phyloP scores from a whole-genome alignment of 805 yeast genomes.

The Hanseniaspora hatyaiensis region DNA sequence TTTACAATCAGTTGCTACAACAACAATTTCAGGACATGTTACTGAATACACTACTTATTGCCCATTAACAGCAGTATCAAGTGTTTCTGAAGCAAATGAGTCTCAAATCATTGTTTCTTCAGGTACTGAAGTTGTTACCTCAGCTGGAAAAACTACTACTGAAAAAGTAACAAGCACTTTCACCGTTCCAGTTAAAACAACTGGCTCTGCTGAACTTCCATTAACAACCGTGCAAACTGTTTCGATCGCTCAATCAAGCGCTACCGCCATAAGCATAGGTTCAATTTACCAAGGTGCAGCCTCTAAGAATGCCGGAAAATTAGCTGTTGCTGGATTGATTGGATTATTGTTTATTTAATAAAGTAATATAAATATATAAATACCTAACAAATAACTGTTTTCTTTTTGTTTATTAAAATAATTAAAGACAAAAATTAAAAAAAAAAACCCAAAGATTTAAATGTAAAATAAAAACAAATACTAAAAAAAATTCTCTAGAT shows the following conservation, averaged over 20 bases:
- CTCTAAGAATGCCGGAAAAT: background rate
- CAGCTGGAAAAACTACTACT: background rate
- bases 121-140: background rate
- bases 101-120: conserved; percentile 16
- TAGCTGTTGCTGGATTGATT: background rate
- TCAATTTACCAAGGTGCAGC: conserved; percentile 4
- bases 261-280: background rate
- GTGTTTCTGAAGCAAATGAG: background rate
- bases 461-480: no score
- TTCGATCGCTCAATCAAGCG: background rate
- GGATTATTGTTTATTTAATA: conserved; percentile 1
- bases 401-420: no score
- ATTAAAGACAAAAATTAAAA: no score
- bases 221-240: background rate
- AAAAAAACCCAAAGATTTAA: background rate
- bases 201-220: background rate
- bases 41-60: conserved; percentile 32
- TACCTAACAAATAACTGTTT: background rate
- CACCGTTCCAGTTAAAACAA: background rate
- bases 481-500: no score
- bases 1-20: conserved; percentile 29
- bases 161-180: background rate
- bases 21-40: conserved; percentile 25
- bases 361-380: background rate
- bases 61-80: conserved; percentile 18